Conservation (phyloP, 2,329 filamentous ascomycete species). For the Fonsecaea nubica region DNA sequence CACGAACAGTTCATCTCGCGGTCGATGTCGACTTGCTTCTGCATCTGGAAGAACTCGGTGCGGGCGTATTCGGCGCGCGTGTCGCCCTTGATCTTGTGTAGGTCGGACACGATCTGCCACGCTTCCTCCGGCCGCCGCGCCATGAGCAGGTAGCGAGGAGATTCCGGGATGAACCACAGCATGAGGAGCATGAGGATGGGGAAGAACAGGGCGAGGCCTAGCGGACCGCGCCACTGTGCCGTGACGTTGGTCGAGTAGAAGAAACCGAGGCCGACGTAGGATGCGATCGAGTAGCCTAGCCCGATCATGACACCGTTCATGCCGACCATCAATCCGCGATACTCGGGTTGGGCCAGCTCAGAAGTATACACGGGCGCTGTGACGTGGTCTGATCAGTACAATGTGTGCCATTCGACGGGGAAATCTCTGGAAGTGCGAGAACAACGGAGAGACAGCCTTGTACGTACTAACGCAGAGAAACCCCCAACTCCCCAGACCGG, state of each 20-base stretch:
- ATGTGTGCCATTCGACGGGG: too few species aligned
- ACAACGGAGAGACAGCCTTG: not conserved
- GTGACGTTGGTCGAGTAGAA: conserved; percentile 3
- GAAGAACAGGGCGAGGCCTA: conserved; percentile 39
- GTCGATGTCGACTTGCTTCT: conserved; percentile 52
- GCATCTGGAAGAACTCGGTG: conserved; percentile 53
- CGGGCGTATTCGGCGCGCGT: conserved; percentile 47
- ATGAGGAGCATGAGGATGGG: conserved; percentile 47
- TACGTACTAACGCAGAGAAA: not conserved
- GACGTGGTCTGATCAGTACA: not conserved
- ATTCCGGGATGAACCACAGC: conserved; percentile 57
- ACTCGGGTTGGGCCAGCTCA: conserved; percentile 27
- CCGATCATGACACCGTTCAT: conserved; percentile 27
- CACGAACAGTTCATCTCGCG: conserved; percentile 10
- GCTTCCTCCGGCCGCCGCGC: conserved; percentile 53
- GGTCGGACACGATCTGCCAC: conserved; percentile 47
- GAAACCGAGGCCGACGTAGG: conserved; percentile 30
- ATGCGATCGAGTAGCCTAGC: conserved; percentile 26
- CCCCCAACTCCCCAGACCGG: not conserved
- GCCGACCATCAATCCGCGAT: conserved; percentile 25
- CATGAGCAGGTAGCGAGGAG: conserved; percentile 50
- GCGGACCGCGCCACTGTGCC: conserved; percentile 38
- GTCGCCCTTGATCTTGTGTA: conserved; percentile 52
- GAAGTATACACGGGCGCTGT: conserved; percentile 24
- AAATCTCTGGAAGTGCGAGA: too few species aligned